These are phyloP conservation scores for Geotrichum fermentans DNA, from an alignment of 1,139 yeast species.

Conservation along the genomic window DNA sequence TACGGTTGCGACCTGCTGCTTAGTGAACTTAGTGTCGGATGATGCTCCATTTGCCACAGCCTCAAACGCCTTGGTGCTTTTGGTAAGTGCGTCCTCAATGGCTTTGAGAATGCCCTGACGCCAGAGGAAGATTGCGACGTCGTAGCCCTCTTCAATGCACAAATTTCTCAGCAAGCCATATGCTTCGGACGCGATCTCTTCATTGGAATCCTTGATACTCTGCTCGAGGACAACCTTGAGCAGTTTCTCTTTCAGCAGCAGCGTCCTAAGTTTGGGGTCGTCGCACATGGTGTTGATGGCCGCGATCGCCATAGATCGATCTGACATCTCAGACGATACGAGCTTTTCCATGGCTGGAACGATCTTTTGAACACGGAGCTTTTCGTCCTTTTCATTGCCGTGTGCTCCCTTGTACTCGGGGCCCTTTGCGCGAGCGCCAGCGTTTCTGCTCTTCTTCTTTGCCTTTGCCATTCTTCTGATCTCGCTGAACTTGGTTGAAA, in stretches of 20 bases:
- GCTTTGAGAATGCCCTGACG: slow-evolving; percentile 69
- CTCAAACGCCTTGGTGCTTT: slow-evolving; percentile 38
- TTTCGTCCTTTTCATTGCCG: slow-evolving; percentile 42
- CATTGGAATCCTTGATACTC: slow-evolving; percentile 60
- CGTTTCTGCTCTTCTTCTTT: slow-evolving; percentile 62
- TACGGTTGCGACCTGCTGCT: slow-evolving; percentile 46
- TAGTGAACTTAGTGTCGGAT: slow-evolving; percentile 35
- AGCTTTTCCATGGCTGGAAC: slow-evolving; percentile 65
- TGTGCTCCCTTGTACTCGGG: slow-evolving; percentile 32
- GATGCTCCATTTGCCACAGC: slow-evolving; percentile 3
- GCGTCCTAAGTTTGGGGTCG: slow-evolving; percentile 56
- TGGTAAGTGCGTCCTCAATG: slow-evolving; percentile 48
- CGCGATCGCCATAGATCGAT: slow-evolving; percentile 70
- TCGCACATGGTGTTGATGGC: slow-evolving; percentile 70
- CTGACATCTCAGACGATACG: slow-evolving; percentile 60
- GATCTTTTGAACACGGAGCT: slow-evolving; percentile 52
- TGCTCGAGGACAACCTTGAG: slow-evolving; percentile 60
- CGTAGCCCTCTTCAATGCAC: slow-evolving; percentile 86
- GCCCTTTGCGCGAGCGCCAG: slow-evolving; percentile 38
- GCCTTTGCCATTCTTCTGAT: slow-evolving; percentile 68
- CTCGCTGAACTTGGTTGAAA: not conserved
- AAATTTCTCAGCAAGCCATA: slow-evolving; percentile 76
- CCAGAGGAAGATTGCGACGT: slow-evolving; percentile 68
- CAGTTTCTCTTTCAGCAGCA: slow-evolving; percentile 65
- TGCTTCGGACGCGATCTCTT: slow-evolving; percentile 73